A percentile compares a stretch with the other conserved stretches of the same genome.
phyloP scores from a whole-genome alignment of 2,329 filamentous ascomycete species.

The Plenodomus biglobosus region DNA sequence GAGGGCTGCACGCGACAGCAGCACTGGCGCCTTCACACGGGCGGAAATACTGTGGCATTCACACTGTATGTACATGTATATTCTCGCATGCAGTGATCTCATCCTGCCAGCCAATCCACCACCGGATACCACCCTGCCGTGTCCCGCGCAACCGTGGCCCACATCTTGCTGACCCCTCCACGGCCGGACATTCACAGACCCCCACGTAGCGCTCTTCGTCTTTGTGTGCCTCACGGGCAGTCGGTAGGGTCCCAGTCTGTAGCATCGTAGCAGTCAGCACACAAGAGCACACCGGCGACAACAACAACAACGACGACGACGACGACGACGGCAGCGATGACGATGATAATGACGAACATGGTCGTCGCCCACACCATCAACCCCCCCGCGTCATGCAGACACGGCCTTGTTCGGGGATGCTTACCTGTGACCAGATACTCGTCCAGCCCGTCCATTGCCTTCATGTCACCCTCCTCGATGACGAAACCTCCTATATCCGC shows the following conservation, averaged over 20 bases:
- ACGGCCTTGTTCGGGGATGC: conserved; percentile 6
- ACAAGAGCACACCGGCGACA: conserved; percentile 3
- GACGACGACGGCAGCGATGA: background rate
- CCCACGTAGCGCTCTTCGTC: conserved; percentile 23
- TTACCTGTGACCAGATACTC: conserved; percentile 67
- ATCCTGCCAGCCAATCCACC: conserved; percentile 3
- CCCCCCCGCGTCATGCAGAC: too few species aligned
- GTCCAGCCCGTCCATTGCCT: conserved; percentile 64
- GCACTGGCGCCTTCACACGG: too few species aligned
- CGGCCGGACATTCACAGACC: conserved; percentile 11
- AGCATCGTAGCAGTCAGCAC: conserved; percentile 17
- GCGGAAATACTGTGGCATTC: conserved; percentile 7
- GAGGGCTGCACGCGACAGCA: conserved; percentile 1
- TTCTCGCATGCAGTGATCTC: background rate
- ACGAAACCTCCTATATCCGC: conserved; percentile 61
- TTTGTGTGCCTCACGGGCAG: conserved; percentile 30
- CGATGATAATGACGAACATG: background rate
- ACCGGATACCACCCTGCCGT: conserved; percentile 4
- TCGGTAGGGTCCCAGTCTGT: conserved; percentile 54
- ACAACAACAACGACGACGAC: background rate
- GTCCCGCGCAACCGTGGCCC: conserved; percentile 5
- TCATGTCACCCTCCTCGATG: conserved; percentile 65
- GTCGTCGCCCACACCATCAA: background rate
- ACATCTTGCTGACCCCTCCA: conserved; percentile 4
- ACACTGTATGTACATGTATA: background rate